Percentiles rank a stretch among this genome's conserved stretches.
These are phyloP conservation scores for Apiosordaria backusii DNA, from an alignment of 495 filamentous ascomycete genomes.

Conservation along the genomic window DNA sequence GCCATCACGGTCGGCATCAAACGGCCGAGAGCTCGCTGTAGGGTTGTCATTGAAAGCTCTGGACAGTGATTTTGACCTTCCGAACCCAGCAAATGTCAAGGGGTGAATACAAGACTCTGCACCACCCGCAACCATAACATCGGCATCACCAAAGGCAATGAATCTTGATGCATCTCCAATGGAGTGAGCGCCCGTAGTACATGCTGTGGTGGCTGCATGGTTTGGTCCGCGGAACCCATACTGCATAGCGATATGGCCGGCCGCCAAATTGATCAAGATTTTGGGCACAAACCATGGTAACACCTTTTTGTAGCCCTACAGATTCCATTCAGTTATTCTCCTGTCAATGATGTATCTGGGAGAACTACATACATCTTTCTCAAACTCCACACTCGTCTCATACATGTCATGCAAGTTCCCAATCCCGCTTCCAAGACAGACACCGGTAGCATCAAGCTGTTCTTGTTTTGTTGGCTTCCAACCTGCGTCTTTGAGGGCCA, in stretches of 20 bases:
- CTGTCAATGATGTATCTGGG: background rate
- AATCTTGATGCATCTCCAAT: constrained; percentile 90
- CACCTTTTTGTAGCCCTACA: constrained; percentile 83
- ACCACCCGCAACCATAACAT: constrained; percentile 93
- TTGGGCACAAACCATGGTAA: constrained; percentile 89
- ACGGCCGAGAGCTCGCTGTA: constrained; percentile 72
- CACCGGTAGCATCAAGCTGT: constrained; percentile 71
- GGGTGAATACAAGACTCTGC: constrained; percentile 96
- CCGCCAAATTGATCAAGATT: constrained; percentile 89
- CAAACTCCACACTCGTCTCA: constrained; percentile 71
- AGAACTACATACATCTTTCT: constrained; percentile 58
- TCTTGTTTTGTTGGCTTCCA: constrained; percentile 65
- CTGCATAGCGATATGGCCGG: constrained; percentile 91
- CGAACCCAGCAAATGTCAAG: constrained; percentile 86
- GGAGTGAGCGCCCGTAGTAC: constrained; percentile 91
- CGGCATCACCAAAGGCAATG: constrained; percentile 83
- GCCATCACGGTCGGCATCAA: constrained; percentile 74
- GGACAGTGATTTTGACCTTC: constrained; percentile 77
- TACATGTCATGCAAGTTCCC: constrained; percentile 90
- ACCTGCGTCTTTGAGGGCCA: constrained; percentile 78
- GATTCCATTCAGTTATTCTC: no score
- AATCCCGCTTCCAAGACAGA: constrained; percentile 94
- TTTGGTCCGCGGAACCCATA: constrained; percentile 89
- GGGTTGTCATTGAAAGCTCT: constrained; percentile 78
- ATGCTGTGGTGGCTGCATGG: constrained; percentile 87